Conservation (phyloP, 1,284 basidiomycete species). For the Kalmanozyma brasiliensis region DNA sequence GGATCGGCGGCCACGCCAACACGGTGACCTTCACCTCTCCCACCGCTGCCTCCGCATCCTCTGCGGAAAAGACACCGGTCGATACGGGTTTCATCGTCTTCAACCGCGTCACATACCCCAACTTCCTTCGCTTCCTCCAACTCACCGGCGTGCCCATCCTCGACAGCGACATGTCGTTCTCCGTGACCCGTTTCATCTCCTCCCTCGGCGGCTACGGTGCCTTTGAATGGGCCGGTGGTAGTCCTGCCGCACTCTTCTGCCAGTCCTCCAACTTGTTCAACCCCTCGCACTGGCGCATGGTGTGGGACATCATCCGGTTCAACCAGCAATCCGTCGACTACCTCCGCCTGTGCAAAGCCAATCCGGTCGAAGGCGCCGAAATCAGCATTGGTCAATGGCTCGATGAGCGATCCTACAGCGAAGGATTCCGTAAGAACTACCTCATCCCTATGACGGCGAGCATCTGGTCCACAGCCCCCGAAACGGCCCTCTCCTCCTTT, state of each 20-base stretch:
- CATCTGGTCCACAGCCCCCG: constrained; percentile 83
- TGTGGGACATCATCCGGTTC: constrained; percentile 82
- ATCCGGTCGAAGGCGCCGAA: constrained; percentile 55
- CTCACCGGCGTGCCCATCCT: constrained; percentile 73
- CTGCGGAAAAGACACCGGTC: constrained; percentile 27
- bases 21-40: constrained; percentile 74
- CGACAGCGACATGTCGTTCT: constrained; percentile 81
- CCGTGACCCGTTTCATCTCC: constrained; percentile 69
- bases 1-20: constrained; percentile 82
- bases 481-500: constrained; percentile 78
- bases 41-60: constrained; percentile 10
- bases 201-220: constrained; percentile 20
- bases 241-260: constrained; percentile 45
- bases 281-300: constrained; percentile 77
- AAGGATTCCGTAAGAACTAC: constrained; percentile 80
- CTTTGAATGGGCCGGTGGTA: constrained; percentile 59
- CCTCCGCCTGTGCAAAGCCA: constrained; percentile 44
- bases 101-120: constrained; percentile 82
- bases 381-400: constrained; percentile 79
- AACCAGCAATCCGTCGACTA: constrained; percentile 75
- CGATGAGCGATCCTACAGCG: constrained; percentile 76
- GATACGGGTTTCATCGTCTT: constrained; percentile 71
- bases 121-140: constrained; percentile 79
- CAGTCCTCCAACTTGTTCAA: constrained; percentile 70
- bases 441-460: constrained; percentile 72